Percentiles rank a stretch among this genome's conserved stretches.
phyloP scores from a whole-genome alignment of 2,329 filamentous ascomycete species.

The Atkinsonella hypoxylon region DNA sequence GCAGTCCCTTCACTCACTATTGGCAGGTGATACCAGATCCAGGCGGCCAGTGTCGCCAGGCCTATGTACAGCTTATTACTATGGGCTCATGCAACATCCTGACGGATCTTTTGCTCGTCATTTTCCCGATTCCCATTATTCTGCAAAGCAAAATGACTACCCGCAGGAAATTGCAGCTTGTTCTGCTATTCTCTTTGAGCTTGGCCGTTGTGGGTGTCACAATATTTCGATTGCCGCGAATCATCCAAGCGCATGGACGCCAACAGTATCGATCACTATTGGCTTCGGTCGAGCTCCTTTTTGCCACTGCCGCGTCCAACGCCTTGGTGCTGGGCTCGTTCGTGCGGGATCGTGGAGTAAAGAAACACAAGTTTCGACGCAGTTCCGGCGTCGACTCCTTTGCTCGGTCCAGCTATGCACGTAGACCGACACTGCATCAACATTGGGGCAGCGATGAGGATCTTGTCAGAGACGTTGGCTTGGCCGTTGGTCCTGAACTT shows the following conservation, averaged over 20 bases:
- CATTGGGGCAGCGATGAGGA: slow-evolving; percentile 89
- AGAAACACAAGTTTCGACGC: slow-evolving; percentile 74
- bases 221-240: slow-evolving; percentile 66
- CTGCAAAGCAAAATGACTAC: slow-evolving; percentile 62
- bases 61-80: slow-evolving; percentile 74
- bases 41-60: slow-evolving; percentile 72
- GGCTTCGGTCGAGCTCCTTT: slow-evolving; percentile 82
- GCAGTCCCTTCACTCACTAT: slow-evolving; percentile 61
- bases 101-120: slow-evolving; percentile 76
- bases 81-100: slow-evolving; percentile 84
- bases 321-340: slow-evolving; percentile 86
- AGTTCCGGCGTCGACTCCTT: slow-evolving; percentile 52
- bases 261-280: slow-evolving; percentile 84
- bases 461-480: slow-evolving; percentile 67
- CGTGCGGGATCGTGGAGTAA: slow-evolving; percentile 76
- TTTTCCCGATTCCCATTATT: slow-evolving; percentile 85
- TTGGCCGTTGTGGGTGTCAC: slow-evolving; percentile 69
- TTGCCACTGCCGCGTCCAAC: slow-evolving; percentile 79
- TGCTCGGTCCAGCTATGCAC: slow-evolving; percentile 29
- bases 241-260: slow-evolving; percentile 56
- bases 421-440: slow-evolving; percentile 41
- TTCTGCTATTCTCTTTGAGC: slow-evolving; percentile 75
- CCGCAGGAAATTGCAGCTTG: slow-evolving; percentile 69
- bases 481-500: slow-evolving; percentile 47
- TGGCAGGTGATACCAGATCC: slow-evolving; percentile 82